Base-by-base conservation (phyloP, 495 filamentous ascomycete species). In the Talaromyces nanjingensis region DNA sequence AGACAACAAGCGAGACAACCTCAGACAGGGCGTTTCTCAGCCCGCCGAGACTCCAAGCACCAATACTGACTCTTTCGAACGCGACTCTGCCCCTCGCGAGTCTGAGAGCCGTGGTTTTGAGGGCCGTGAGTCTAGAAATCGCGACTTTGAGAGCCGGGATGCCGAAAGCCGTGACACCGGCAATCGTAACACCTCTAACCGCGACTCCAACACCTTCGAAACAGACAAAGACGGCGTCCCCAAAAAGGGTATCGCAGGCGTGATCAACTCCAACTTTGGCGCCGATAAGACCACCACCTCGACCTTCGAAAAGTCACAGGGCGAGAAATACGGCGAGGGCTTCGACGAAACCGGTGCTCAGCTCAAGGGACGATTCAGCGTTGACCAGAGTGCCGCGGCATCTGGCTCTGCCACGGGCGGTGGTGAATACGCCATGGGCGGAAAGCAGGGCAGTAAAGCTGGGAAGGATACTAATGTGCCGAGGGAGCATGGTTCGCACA, bases 271-370 rank as follows among this genome's bases (percentile, higher is more conserved):
- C 22, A 52, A 29, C n/a, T 62, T 62, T 9, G 60, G 60, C 4
- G 22, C 60, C 14, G 60, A 62, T 16, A 52, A 62, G 11, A 62
- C 60, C 29, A 52, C 60, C 2, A 62, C 60, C 8, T 62, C 60
- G 11, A 62, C 60, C 5, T 62, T 62, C 20, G 60, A 62, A 16
- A 53, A 53, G 14, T 62, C 60, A 0, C 60, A 62, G 29, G 60
- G 60, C 24, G 37, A 47, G 24, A 49, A 18, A 25, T 61, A 24
- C 42, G 59, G 59, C 4, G 33, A 25, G 8, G 20, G 20, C 1
- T 61, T 61, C 14, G 59, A 61, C 25, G 34, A 47, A n/a, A 61
- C 34, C 25, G 59, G 33, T 18, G 27, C 52, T 5, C 52, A 54
- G 47, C 6, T 53, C 18, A 24, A 34, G 45, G 22, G 18, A 34